Evolutionary conservation across 2,329 filamentous ascomycete genomes (phyloP), one percentile per base, ranked within the genome.

Genomic region (Alternaria postmessia): DNA sequence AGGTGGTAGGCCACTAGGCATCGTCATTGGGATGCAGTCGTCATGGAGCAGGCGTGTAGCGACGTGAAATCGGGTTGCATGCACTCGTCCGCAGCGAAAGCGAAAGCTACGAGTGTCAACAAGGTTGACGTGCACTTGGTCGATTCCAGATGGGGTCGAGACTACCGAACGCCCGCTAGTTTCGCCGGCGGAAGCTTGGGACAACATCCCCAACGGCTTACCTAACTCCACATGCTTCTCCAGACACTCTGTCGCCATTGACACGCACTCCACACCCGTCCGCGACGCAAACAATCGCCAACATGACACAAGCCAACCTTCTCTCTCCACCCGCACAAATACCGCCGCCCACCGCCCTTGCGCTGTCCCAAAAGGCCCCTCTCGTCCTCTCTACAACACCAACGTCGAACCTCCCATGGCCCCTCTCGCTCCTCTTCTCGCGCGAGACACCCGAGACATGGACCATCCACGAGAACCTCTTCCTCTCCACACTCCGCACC

Each of bases 401-500:
- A 12, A 78, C 79, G 9, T 75, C 74, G 20, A 76, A 78, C 24
- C 75, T 81, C n/a, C 81, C 79, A 28, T 87, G 82, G 78, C 85
- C 82, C 49, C 79, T 86, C 52, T 85, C 81, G 7, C 76, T 85
- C 53, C 78, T 87, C 68, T 76, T 81, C 59, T 80, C 81, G 41
- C 76, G 79, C 30, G 94, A 97, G 76, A 89, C 89, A 0, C 84
- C 91, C 55, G 93, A 96, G 66, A 85, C 92, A 74, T 98, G 94
- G 93, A 86, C 86, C 16, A 88, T 87, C 43, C 91, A 95, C 79
- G 94, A 98, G 81, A 95, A 96, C 75, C 85, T 98, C 18, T 83
- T 98, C 67, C 82, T 95, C 34, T 88, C 93, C 30, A 95, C 92
- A 72, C 86, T 99, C 38, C 90, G 92, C 51, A 93, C 92, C 0